Base-by-base conservation (phyloP, 2,329 filamentous ascomycete genomes). In the Pseudogymnoascus sp. region DNA sequence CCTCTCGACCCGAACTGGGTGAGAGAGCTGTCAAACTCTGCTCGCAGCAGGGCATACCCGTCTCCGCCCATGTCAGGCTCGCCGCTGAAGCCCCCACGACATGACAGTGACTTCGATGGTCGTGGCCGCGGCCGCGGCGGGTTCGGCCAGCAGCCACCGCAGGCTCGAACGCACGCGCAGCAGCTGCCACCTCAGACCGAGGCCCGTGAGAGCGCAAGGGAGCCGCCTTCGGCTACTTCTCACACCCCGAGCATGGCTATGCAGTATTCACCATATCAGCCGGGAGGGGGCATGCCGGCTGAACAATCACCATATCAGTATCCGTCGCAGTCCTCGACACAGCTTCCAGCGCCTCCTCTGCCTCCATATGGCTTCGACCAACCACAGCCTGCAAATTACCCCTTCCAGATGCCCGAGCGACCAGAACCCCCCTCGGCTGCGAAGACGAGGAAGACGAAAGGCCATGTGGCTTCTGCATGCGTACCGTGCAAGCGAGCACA, bases 401-500 rank as follows among this genome's bases (percentile, higher is more conserved):
- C 43, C 23, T 52, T 52, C 43, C 43, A 52, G 23, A 52, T 52
- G 43, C 43, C 43, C 12, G 43, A 52, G 43, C 43, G 43, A 52
- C 43, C 23, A 52, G 43, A 52, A 26, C 55, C 55, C 31, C 78
- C 69, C 74, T 76, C 65, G 69, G 31, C 55, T 23, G 82, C 84
- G 1, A 87, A 85, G 68, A 78, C 83, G 6, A 79, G 85, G 67
- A 88, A 88, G 73, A 86, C 87, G 5, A 91, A 91, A 72, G 88
- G 89, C 12, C 90, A 94, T 77, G 90, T 93, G 61, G 89, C 89
- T 60, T 92, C 89, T 37, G 90, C 90, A 26, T 94, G 90, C 72
- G 87, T 93, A 68, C 91, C 91, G 64, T 94, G 90, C 77, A 93
- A 93, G 73, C 86, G 85, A 74, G 90, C 90, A 38, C 90, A 94